These are phyloP conservation scores for Citrus unshiu DNA, from an alignment of 345 rosid species.

Conservation along the genomic window DNA sequence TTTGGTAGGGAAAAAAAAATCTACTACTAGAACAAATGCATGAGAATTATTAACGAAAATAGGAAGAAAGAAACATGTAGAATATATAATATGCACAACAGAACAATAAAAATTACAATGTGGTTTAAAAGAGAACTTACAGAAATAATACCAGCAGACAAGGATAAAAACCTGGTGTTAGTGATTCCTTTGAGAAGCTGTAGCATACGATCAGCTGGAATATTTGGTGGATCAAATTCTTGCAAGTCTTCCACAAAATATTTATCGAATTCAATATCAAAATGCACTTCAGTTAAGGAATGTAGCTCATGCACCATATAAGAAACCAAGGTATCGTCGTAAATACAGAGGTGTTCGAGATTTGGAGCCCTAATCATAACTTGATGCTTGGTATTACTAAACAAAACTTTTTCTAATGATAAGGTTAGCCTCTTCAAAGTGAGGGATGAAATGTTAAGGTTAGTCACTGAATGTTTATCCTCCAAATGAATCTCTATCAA, in stretches of 20 bases:
- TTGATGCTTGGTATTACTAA: background rate
- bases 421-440: background rate
- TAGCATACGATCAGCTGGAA: background rate
- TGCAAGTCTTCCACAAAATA: too few species aligned
- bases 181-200: background rate
- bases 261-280: background rate
- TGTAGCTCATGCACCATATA: background rate
- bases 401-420: background rate
- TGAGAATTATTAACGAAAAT: background rate
- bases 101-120: background rate
- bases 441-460: background rate
- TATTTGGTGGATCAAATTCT: too few species aligned
- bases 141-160: background rate
- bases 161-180: background rate
- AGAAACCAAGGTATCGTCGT: background rate
- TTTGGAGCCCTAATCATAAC: background rate
- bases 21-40: background rate
- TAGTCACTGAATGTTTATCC: background rate
- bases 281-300: background rate
- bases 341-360: background rate
- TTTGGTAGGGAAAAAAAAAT: background rate
- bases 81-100: background rate
- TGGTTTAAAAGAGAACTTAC: background rate
- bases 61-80: background rate
- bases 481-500: background rate